phyloP scores from a whole-genome alignment of 2,329 filamentous ascomycete species.

The Sarocladium oryzae region DNA sequence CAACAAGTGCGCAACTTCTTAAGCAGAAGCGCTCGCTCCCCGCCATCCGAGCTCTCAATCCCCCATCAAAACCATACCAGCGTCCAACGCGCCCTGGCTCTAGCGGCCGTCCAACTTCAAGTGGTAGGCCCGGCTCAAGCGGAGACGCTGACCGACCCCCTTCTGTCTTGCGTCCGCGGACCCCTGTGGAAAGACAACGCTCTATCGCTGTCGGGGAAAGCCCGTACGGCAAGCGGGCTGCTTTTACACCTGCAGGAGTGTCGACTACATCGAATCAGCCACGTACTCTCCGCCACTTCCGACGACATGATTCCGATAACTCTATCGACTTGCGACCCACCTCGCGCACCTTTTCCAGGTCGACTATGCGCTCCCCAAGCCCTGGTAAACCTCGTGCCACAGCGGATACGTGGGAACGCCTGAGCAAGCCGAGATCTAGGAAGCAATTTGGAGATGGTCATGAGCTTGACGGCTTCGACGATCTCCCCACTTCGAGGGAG shows the following conservation, averaged over 20 bases:
- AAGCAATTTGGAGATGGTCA: constrained; percentile 78
- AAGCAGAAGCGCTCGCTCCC: constrained; percentile 61
- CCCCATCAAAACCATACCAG: constrained; percentile 39
- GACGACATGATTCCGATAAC: constrained; percentile 77
- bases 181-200: constrained; percentile 59
- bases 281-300: constrained; percentile 64
- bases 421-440: constrained; percentile 59
- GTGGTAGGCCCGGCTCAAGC: constrained; percentile 54
- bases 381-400: constrained; percentile 37
- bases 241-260: constrained; percentile 74
- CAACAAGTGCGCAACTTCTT: constrained; percentile 58
- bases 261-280: constrained; percentile 72
- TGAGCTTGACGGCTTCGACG: constrained; percentile 90
- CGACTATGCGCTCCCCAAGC: constrained; percentile 54
- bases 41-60: constrained; percentile 46
- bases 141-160: constrained; percentile 45
- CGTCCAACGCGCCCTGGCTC: neutral
- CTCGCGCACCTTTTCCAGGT: constrained; percentile 52
- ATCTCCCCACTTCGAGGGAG: constrained; percentile 80
- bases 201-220: constrained; percentile 38
- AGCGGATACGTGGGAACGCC: constrained; percentile 54
- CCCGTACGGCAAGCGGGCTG: constrained; percentile 50
- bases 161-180: constrained; percentile 57
- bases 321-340: constrained; percentile 50
- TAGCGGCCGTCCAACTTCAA: constrained; percentile 5